These are phyloP conservation scores for Arthroderma sp. DNA, from an alignment of 2,329 filamentous ascomycete genomes.

Conservation along the genomic window DNA sequence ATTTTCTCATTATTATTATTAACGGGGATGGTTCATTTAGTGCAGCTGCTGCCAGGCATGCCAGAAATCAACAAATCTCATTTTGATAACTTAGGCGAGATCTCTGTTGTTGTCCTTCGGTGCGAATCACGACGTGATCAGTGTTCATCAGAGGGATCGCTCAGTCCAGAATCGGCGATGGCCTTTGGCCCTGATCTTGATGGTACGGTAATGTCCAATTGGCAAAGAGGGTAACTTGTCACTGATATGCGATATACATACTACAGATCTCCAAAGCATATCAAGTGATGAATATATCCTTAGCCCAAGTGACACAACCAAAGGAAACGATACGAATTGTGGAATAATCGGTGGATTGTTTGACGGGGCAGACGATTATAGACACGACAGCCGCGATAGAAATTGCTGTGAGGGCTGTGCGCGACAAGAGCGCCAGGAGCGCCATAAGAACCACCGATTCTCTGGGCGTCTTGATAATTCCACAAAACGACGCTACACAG, in stretches of 20 bases:
- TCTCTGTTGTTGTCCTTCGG: conserved; percentile 22
- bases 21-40: background rate
- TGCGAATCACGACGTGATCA: conserved; percentile 12
- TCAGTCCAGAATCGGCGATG: conserved; percentile 15
- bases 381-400: background rate
- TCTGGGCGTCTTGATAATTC: background rate
- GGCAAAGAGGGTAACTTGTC: background rate
- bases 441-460: background rate
- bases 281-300: conserved; percentile 4
- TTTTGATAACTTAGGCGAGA: conserved; percentile 20
- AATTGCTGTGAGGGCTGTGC: background rate
- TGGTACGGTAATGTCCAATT: conserved; percentile 12
- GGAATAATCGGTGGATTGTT: conserved; percentile 11
- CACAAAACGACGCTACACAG: background rate
- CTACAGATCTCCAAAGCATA: conserved; percentile 1
- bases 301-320: background rate
- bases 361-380: conserved; percentile 9
- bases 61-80: conserved; percentile 10
- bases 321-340: background rate
- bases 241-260: background rate
- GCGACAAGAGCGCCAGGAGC: background rate
- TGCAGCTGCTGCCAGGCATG: conserved; percentile 7
- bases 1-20: background rate
- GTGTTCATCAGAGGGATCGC: conserved; percentile 9
- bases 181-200: conserved; percentile 16